phyloP scores from a whole-genome alignment of 768 basidiomycete species.

The Asterophora lycoperdoides region DNA sequence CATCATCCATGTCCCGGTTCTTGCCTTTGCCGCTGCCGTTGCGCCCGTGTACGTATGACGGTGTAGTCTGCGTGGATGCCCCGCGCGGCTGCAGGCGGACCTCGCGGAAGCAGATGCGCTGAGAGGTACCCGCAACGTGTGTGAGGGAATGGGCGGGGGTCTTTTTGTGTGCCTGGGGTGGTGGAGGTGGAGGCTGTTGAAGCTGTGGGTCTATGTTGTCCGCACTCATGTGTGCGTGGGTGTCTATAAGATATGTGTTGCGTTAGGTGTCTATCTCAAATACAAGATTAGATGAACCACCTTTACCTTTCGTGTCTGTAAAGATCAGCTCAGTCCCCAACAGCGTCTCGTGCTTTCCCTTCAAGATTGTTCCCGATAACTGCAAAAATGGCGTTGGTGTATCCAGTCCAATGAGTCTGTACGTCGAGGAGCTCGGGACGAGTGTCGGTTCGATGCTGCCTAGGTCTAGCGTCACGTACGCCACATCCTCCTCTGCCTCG shows the following conservation, averaged over 20 bases:
- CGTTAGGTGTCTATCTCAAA: no score
- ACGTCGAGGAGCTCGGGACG: conserved; percentile 64
- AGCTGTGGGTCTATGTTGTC: no score
- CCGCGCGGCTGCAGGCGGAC: conserved; percentile 51
- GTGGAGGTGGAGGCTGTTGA: no score
- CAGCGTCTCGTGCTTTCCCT: conserved; percentile 62
- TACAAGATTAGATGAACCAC: no score
- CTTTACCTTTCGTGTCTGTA: conserved; percentile 58
- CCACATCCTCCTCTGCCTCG: conserved; percentile 47
- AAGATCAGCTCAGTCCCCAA: conserved; percentile 78
- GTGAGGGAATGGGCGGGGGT: conserved; percentile 43
- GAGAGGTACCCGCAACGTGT: conserved; percentile 59
- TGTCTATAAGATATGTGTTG: conserved; percentile 26
- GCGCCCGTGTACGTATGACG: conserved; percentile 4
- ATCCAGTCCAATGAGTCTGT: conserved; percentile 75
- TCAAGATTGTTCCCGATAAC: conserved; percentile 68
- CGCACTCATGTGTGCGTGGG: conserved; percentile 19
- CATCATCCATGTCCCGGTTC: conserved; percentile 1
- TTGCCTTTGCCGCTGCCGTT: conserved; percentile 9
- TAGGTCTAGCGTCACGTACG: conserved; percentile 73
- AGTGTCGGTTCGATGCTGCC: conserved; percentile 70
- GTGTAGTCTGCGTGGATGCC: not conserved
- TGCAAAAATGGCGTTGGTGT: conserved; percentile 76
- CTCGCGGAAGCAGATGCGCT: conserved; percentile 70
- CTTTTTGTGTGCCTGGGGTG: conserved; percentile 39